Evolutionary conservation across 1,139 yeast species (phyloP).

Genomic region (Blastobotrys proliferans): DNA sequence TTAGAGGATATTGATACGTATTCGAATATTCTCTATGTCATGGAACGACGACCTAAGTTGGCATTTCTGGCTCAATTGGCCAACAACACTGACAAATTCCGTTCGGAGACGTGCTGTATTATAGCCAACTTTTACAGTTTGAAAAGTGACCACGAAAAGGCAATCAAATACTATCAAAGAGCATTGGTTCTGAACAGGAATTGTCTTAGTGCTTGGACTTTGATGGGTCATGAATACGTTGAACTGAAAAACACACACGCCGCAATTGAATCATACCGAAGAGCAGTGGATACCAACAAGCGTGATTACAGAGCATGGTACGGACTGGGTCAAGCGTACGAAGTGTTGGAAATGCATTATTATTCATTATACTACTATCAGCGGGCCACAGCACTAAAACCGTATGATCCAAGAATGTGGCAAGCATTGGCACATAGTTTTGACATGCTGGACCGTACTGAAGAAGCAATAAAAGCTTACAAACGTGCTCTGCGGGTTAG

Average conservation of each 20-base stretch:
- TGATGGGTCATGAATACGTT: slow-evolving; percentile 98
- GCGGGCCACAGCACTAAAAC: slow-evolving; percentile 82
- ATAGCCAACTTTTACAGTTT: slow-evolving; percentile 91
- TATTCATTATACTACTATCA: slow-evolving; percentile 92
- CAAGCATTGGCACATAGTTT: slow-evolving; percentile 89
- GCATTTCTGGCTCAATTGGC: slow-evolving; percentile 87
- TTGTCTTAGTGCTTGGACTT: slow-evolving; percentile 92
- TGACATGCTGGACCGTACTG: slow-evolving; percentile 67
- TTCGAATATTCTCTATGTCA: slow-evolving; percentile 89
- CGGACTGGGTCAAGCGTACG: slow-evolving; percentile 97
- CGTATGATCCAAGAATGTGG: slow-evolving; percentile 94
- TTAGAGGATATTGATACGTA: slow-evolving; percentile 88
- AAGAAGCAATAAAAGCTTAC: slow-evolving; percentile 59
- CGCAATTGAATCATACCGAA: slow-evolving; percentile 89
- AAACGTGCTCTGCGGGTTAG: slow-evolving; percentile 47
- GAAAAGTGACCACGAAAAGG: slow-evolving; percentile 90
- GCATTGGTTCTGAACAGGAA: slow-evolving; percentile 78
- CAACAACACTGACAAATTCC: slow-evolving; percentile 73
- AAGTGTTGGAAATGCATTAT: slow-evolving; percentile 90
- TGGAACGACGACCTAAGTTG: slow-evolving; percentile 81
- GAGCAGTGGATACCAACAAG: slow-evolving; percentile 86
- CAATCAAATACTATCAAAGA: slow-evolving; percentile 86
- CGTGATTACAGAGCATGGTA: slow-evolving; percentile 98
- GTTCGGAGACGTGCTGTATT: slow-evolving; percentile 94
- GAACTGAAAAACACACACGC: slow-evolving; percentile 96